Evolutionary conservation across 768 basidiomycete genomes (phyloP).

Genomic region (Mycena belliarum): DNA sequence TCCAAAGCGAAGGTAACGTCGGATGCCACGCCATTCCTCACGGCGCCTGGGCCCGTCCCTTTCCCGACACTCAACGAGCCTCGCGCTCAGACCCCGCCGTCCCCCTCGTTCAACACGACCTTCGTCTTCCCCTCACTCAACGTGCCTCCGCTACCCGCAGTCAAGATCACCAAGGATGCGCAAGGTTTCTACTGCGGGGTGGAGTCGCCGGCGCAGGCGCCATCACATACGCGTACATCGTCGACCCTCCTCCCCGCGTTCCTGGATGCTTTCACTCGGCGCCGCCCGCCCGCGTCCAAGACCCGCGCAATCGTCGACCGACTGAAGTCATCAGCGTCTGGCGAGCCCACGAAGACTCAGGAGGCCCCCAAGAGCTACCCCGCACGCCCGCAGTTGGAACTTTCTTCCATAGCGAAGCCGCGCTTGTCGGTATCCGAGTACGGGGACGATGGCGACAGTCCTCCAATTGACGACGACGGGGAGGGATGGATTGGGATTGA

Average conservation of each 20-base stretch:
- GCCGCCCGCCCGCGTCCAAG: conserved; percentile 47
- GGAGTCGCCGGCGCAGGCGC: conserved; percentile 32
- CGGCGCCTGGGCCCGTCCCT: not conserved
- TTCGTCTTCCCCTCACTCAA: conserved; percentile 54
- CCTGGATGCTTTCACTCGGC: conserved; percentile 40
- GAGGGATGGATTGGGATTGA: conserved; percentile 48
- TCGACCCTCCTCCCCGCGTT: conserved; percentile 48
- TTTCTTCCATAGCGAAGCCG: conserved; percentile 29
- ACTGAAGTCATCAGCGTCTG: conserved; percentile 39
- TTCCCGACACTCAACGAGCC: conserved; percentile 21
- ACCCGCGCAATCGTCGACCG: conserved; percentile 63
- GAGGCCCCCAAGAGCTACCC: not conserved
- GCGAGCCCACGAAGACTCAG: not conserved
- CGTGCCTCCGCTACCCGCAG: conserved; percentile 36
- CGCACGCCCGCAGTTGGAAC: conserved; percentile 8
- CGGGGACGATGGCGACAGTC: conserved; percentile 34
- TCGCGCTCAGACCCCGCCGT: conserved; percentile 18
- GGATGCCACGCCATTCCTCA: conserved; percentile 25
- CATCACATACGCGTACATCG: conserved; percentile 30
- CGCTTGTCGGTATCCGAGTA: conserved; percentile 43
- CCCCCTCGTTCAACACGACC: conserved; percentile 30
- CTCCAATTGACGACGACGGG: conserved; percentile 39
- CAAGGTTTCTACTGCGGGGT: conserved; percentile 52
- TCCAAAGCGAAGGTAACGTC: conserved; percentile 29
- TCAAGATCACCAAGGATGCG: conserved; percentile 53